Percentiles rank a stretch among this genome's conserved stretches.
Evolutionary conservation across 805 yeast genomes (phyloP).

Genomic region (Ogataea zsoltii): DNA sequence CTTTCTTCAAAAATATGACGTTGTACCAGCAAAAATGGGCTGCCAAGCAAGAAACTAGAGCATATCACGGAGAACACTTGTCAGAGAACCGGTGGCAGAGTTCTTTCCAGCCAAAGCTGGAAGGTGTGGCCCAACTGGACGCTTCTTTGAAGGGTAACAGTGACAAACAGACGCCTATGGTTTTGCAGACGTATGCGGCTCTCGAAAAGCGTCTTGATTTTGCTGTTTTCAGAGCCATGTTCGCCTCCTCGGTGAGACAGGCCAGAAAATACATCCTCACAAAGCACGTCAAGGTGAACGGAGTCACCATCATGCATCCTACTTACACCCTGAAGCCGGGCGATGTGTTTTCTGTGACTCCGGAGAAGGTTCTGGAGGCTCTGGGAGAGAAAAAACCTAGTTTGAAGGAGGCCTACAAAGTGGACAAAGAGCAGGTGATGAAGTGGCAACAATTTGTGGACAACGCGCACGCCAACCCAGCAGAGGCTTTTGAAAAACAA

Average conservation of each 20-base stretch:
- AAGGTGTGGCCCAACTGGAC: constrained; percentile 87
- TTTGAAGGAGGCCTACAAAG: constrained; percentile 60
- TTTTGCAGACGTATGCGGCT: constrained; percentile 84
- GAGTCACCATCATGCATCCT: constrained; percentile 74
- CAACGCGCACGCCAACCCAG: constrained; percentile 56
- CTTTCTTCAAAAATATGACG: constrained; percentile 58
- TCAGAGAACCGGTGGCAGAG: constrained; percentile 82
- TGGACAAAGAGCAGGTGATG: constrained; percentile 70
- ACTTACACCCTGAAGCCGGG: constrained; percentile 78
- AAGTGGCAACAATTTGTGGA: constrained; percentile 76
- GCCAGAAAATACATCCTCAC: constrained; percentile 84
- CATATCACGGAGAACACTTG: constrained; percentile 92
- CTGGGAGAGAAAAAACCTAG: constrained; percentile 85
- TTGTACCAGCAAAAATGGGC: constrained; percentile 89
- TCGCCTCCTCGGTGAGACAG: constrained; percentile 91
- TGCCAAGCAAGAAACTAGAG: constrained; percentile 88
- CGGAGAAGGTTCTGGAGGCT: constrained; percentile 82
- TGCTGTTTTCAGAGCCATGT: constrained; percentile 88
- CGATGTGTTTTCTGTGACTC: constrained; percentile 82
- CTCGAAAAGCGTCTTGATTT: constrained; percentile 87
- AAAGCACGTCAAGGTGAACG: constrained; percentile 86
- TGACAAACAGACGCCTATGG: constrained; percentile 70
- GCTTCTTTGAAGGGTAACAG: constrained; percentile 67
- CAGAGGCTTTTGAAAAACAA: constrained; percentile 53
- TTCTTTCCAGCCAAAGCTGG: constrained; percentile 65